phyloP scores from a whole-genome alignment of 768 basidiomycete species.

The Cyclocybe cylindracea region DNA sequence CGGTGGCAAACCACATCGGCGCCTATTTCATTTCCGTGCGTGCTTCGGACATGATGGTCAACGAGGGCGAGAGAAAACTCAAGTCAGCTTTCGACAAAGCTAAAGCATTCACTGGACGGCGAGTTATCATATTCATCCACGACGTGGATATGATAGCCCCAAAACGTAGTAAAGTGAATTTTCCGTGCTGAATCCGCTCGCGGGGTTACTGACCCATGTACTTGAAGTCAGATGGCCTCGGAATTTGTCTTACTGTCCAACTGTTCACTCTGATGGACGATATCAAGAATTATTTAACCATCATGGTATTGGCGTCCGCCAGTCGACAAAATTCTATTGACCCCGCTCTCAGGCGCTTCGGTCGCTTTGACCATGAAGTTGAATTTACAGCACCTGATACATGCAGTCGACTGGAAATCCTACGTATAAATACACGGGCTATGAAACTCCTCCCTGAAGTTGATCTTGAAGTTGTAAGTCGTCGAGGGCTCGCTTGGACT shows the following conservation, averaged over 20 bases:
- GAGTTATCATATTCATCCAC: slow-evolving; percentile 99
- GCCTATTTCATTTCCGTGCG: slow-evolving; percentile 99
- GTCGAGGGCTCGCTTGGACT: not conserved
- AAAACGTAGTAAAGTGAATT: slow-evolving; percentile 93
- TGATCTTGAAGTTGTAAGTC: slow-evolving; percentile 85
- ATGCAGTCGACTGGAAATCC: slow-evolving; percentile 97
- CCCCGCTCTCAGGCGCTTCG: slow-evolving; percentile 97
- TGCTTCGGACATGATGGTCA: slow-evolving; percentile 99
- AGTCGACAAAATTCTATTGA: slow-evolving; percentile 99
- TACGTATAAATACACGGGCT: slow-evolving; percentile 99
- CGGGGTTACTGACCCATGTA: slow-evolving; percentile 1
- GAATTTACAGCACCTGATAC: slow-evolving; percentile 99
- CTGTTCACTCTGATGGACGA: slow-evolving; percentile 99
- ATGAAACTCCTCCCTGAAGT: slow-evolving; percentile 98
- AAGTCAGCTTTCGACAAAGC: slow-evolving; percentile 99
- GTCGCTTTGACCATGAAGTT: slow-evolving; percentile 98
- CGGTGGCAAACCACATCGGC: slow-evolving; percentile 98
- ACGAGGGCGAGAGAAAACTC: slow-evolving; percentile 96
- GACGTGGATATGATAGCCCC: slow-evolving; percentile 99
- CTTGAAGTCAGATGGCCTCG: slow-evolving; percentile 98
- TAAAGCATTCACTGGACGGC: slow-evolving; percentile 99
- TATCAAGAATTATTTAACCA: slow-evolving; percentile 96
- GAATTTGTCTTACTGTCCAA: slow-evolving; percentile 98
- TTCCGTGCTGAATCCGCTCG: not conserved
- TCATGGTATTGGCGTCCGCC: slow-evolving; percentile 99